These are phyloP conservation scores for Punica granatum DNA, from an alignment of 345 rosid genomes.

Conservation along the genomic window DNA sequence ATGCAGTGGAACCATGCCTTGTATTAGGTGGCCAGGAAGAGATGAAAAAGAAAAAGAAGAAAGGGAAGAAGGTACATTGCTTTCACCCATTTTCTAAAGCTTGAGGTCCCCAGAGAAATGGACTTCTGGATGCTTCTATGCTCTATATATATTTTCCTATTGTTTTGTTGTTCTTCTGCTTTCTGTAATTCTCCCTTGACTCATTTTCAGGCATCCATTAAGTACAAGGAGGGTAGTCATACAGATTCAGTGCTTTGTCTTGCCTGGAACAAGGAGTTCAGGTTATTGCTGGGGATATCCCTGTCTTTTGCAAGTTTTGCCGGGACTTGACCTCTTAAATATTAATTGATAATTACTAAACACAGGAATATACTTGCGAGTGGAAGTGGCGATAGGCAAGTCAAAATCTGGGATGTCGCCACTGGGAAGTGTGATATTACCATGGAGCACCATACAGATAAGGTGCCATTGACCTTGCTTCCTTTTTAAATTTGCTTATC, in stretches of 20 bases:
- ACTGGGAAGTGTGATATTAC: constrained; percentile 67
- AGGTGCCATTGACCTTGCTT: constrained; percentile 28
- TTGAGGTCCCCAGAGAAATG: not conserved
- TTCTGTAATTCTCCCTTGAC: not conserved
- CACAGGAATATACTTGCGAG: constrained; percentile 87
- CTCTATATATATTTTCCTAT: not conserved
- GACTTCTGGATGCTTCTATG: not conserved
- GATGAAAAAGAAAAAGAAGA: constrained; percentile 35
- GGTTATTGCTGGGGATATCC: constrained; percentile 30
- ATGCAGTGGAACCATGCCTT: constrained; percentile 70
- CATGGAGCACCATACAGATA: constrained; percentile 78
- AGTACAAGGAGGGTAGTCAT: constrained; percentile 83
- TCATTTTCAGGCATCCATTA: constrained; percentile 26
- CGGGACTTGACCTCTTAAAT: not conserved
- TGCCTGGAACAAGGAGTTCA: constrained; percentile 92
- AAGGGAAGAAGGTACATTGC: constrained; percentile 44
- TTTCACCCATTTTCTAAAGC: not conserved
- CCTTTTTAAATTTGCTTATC: not conserved
- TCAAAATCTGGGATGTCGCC: constrained; percentile 87
- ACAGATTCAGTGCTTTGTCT: constrained; percentile 89
- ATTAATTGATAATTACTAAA: not conserved
- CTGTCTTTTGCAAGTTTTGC: constrained; percentile 4
- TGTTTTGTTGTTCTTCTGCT: not conserved
- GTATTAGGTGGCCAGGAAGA: constrained; percentile 66
- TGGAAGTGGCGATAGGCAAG: constrained; percentile 74